phyloP scores from a whole-genome alignment of 225 moss, liverwort and hornwort species.

The Marchantia polymorpha region DNA sequence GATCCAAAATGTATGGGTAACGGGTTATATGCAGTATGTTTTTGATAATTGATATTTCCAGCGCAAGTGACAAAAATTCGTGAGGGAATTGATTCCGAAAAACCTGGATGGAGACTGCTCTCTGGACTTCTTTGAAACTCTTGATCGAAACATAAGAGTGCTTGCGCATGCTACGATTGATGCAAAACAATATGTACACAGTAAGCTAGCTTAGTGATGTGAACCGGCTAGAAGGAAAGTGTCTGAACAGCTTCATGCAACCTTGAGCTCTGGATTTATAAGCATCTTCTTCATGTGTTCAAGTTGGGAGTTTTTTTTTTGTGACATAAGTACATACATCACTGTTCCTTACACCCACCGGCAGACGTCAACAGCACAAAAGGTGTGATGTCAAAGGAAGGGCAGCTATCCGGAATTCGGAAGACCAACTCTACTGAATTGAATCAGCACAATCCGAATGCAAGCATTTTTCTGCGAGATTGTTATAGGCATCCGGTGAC shows the following conservation, averaged over 20 bases:
- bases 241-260: not conserved
- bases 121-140: too few relatives aligned
- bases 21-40: too few relatives aligned
- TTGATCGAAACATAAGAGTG: too few relatives aligned
- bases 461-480: conserved; percentile 4
- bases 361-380: not conserved
- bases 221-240: not conserved
- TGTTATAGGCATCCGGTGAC: conserved; percentile 43
- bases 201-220: too few relatives aligned
- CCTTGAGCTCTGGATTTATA: not conserved
- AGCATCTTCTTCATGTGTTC: not conserved
- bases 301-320: not conserved
- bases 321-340: not conserved
- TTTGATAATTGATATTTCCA: too few relatives aligned
- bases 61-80: too few relatives aligned
- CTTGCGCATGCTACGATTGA: too few relatives aligned
- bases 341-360: not conserved
- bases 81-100: too few relatives aligned
- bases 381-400: not conserved
- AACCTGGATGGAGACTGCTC: too few relatives aligned
- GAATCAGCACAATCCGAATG: not conserved
- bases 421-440: not conserved
- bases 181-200: too few relatives aligned
- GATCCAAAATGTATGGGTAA: too few relatives aligned
- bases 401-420: not conserved